These are phyloP conservation scores for Cardiospermum halicacabum DNA, from an alignment of 345 rosid genomes.

Conservation along the genomic window DNA sequence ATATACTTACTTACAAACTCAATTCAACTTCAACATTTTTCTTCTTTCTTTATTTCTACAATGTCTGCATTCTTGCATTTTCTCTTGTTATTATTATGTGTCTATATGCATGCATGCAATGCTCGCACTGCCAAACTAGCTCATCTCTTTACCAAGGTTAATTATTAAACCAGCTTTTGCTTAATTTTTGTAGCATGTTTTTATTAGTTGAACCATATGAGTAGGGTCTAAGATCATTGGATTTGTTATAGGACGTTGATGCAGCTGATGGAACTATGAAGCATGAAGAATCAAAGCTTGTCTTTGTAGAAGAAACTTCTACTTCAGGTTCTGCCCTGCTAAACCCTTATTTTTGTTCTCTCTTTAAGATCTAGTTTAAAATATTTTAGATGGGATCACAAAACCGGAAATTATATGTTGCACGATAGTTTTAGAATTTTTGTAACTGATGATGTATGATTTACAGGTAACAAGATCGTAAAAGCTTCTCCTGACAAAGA, in stretches of 20 bases:
- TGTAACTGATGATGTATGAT: not conserved
- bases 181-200: not conserved
- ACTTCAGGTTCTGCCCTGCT: conserved; percentile 26
- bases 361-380: not conserved
- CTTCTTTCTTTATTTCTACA: not conserved
- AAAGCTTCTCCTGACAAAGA: conserved; percentile 16
- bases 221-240: not conserved
- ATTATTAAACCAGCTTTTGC: not conserved
- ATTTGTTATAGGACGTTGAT: conserved; percentile 23
- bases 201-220: not conserved
- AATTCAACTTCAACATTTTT: not conserved
- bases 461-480: conserved; percentile 21
- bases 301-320: conserved; percentile 10
- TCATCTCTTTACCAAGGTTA: conserved; percentile 21
- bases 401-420: too few relatives aligned
- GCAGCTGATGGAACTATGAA: conserved; percentile 23
- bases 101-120: conserved; percentile 52
- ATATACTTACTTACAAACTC: conserved; percentile 23
- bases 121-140: conserved; percentile 22
- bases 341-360: not conserved
- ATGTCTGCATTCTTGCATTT: conserved; percentile 26
- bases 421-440: too few relatives aligned
- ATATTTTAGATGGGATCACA: too few relatives aligned
- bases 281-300: conserved; percentile 2
- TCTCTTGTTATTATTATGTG: conserved; percentile 21